Conservation (phyloP, 2,329 filamentous ascomycete genomes). For the Phialocephala sp. region DNA sequence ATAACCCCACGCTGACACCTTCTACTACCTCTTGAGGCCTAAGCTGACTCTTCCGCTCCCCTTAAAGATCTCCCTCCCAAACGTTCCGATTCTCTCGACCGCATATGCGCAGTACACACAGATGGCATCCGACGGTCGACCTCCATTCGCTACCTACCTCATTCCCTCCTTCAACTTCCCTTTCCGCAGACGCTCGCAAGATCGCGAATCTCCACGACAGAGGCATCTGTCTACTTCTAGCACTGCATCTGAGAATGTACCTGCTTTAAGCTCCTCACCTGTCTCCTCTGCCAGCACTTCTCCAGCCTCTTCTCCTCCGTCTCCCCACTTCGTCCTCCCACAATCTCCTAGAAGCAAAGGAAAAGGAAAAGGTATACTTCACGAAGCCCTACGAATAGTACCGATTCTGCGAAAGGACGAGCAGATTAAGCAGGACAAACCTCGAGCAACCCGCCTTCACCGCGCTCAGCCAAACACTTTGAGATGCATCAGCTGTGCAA, state of each 20-base stretch:
- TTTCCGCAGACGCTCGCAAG: constrained; percentile 44
- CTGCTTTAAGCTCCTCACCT: constrained; percentile 46
- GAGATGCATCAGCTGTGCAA: constrained; percentile 62
- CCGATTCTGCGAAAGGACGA: neutral
- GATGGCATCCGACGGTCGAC: constrained; percentile 33
- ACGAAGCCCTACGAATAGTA: constrained; percentile 39
- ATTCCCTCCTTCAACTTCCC: constrained; percentile 57
- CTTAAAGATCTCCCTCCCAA: constrained; percentile 14
- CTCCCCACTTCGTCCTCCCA: constrained; percentile 24
- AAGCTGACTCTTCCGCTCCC: neutral
- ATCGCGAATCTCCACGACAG: constrained; percentile 30
- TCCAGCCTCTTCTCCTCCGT: constrained; percentile 37
- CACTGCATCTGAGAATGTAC: constrained; percentile 36
- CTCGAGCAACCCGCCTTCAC: constrained; percentile 41
- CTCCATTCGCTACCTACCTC: constrained; percentile 55
- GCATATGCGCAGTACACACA: constrained; percentile 15
- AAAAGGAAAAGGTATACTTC: constrained; percentile 27
- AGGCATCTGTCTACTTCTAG: constrained; percentile 42
- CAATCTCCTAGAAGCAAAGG: constrained; percentile 11
- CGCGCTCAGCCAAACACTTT: constrained; percentile 59
- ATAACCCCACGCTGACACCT: neutral
- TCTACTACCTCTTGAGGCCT: neutral
- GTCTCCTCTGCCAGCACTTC: constrained; percentile 39
- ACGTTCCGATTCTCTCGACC: constrained; percentile 14
- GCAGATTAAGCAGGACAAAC: neutral